phyloP scores from a whole-genome alignment of 768 basidiomycete genomes.

The Psilocybe sp. region DNA sequence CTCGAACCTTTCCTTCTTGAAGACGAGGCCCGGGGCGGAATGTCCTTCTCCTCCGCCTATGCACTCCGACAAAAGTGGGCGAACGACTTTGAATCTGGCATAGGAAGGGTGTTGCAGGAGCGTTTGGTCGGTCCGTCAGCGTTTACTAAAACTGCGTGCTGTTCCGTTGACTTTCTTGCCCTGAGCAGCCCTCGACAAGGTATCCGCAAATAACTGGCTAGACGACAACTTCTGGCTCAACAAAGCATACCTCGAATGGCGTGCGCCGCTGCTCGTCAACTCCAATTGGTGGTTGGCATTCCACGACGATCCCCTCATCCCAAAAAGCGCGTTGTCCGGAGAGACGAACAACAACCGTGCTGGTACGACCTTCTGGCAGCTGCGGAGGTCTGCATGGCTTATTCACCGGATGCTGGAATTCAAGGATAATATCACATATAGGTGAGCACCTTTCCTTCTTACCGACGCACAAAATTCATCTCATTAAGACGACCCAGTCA shows the following conservation, averaged over 20 bases:
- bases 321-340: constrained; percentile 34
- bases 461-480: background rate
- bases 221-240: constrained; percentile 91
- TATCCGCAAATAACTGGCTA: constrained; percentile 90
- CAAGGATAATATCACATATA: constrained; percentile 53
- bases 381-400: constrained; percentile 82
- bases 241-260: constrained; percentile 86
- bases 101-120: constrained; percentile 70
- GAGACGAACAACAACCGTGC: constrained; percentile 35
- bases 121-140: constrained; percentile 61
- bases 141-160: background rate
- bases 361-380: constrained; percentile 76
- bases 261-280: constrained; percentile 80
- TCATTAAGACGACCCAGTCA: constrained; percentile 34
- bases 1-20: constrained; percentile 79
- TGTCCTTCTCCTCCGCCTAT: constrained; percentile 48
- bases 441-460: constrained; percentile 41
- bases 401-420: constrained; percentile 70
- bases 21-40: constrained; percentile 58
- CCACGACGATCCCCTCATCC: constrained; percentile 67
- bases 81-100: constrained; percentile 65
- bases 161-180: constrained; percentile 13
- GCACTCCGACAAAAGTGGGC: constrained; percentile 57
- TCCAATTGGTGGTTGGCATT: constrained; percentile 97
- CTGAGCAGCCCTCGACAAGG: constrained; percentile 67